Conservation (phyloP, 2,329 filamentous ascomycete species). For the Botrytis galanthina region DNA sequence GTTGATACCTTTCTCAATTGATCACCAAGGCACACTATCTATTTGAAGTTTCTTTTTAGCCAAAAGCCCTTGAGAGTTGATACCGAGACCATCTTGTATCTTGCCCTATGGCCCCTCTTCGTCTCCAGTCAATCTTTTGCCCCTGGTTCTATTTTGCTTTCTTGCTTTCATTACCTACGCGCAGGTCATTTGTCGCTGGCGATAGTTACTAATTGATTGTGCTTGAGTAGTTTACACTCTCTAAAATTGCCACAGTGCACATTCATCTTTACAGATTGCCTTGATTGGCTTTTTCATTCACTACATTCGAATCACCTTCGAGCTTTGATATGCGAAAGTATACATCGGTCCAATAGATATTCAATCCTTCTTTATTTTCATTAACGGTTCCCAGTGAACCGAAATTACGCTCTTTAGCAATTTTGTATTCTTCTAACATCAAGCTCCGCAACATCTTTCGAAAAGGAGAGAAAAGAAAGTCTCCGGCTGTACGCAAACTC, state of each 20-base stretch:
- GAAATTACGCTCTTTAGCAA: conserved; percentile 34
- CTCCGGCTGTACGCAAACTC: conserved; percentile 14
- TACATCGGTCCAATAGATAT: conserved; percentile 26
- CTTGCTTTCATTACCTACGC: conserved; percentile 14
- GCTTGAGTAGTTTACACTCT: neutral
- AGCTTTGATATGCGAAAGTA: conserved; percentile 28
- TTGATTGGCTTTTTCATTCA: conserved; percentile 16
- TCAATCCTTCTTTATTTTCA: conserved; percentile 28
- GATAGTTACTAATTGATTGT: conserved; percentile 26
- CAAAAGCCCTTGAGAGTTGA: neutral
- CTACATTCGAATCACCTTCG: conserved; percentile 20
- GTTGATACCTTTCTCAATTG: neutral
- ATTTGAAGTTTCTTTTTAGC: neutral
- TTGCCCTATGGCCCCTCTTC: conserved; percentile 13
- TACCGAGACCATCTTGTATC: conserved; percentile 7
- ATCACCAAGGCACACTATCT: neutral
- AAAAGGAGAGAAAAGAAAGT: neutral
- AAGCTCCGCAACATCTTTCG: conserved; percentile 28
- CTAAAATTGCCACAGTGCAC: neutral
- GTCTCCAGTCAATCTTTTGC: conserved; percentile 12
- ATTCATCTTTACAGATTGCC: neutral
- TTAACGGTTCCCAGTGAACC: conserved; percentile 35
- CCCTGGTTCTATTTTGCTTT: conserved; percentile 6
- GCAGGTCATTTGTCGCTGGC: conserved; percentile 24
- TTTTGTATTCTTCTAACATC: conserved; percentile 24